These are phyloP conservation scores for Neoboletus magnificus DNA, from an alignment of 768 basidiomycete species.

Conservation along the genomic window DNA sequence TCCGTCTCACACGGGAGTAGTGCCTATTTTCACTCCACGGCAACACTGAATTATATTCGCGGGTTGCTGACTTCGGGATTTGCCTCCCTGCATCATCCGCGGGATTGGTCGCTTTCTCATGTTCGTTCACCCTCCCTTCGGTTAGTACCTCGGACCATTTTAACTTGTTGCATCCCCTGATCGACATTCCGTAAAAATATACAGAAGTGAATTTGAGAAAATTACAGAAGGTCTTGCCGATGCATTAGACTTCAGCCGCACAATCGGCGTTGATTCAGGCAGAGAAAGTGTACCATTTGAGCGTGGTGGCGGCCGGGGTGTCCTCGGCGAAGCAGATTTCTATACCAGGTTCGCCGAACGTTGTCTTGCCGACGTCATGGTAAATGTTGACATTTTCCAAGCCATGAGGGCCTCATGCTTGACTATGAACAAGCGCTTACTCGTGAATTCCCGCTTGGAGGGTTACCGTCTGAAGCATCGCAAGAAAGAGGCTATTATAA, in stretches of 20 bases:
- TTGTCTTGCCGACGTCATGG: background rate
- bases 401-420: conserved; percentile 92
- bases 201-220: conserved; percentile 75
- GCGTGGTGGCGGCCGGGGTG: conserved; percentile 64
- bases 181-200: conserved; percentile 4
- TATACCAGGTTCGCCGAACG: conserved; percentile 69
- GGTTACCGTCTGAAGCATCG: conserved; percentile 10
- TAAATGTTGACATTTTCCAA: conserved; percentile 24
- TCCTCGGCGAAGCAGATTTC: conserved; percentile 86
- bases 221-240: conserved; percentile 85
- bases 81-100: conserved; percentile 86
- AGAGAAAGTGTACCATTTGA: conserved; percentile 52
- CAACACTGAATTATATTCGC: conserved; percentile 91
- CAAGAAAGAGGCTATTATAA: conserved; percentile 65
- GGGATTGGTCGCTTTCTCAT: conserved; percentile 89
- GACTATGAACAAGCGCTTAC: conserved; percentile 92
- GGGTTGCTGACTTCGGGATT: conserved; percentile 88
- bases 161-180: conserved; percentile 8
- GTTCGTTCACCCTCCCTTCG: conserved; percentile 79
- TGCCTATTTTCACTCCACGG: conserved; percentile 94
- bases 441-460: conserved; percentile 51
- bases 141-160: conserved; percentile 36
- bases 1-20: conserved; percentile 37
- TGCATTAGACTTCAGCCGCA: conserved; percentile 89
- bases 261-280: conserved; percentile 72